Conservation (phyloP, 2,329 filamentous ascomycete genomes). For the Plenodomus lindquistii region DNA sequence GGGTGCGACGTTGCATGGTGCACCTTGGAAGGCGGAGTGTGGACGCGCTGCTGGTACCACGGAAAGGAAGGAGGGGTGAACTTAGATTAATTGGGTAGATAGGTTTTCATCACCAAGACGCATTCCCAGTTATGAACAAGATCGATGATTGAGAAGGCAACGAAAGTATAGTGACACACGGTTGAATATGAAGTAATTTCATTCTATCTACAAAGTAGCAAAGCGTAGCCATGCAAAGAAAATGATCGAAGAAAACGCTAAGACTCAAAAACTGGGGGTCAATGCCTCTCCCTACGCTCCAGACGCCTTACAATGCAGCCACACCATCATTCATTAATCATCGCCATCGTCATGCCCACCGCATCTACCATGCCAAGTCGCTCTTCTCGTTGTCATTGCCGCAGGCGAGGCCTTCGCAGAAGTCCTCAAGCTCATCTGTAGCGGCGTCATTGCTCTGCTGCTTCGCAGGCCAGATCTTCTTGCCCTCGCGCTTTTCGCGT, state of each 20-base stretch:
- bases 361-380: slow-evolving; percentile 27
- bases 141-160: no score
- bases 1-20: neutral
- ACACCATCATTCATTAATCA: slow-evolving; percentile 11
- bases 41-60: no score
- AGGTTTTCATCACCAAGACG: no score
- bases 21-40: neutral
- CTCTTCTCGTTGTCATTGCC: slow-evolving; percentile 33
- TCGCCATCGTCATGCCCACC: neutral
- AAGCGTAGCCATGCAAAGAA: neutral
- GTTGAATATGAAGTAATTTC: no score
- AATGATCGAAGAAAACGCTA: no score
- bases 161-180: no score
- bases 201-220: neutral
- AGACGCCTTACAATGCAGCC: slow-evolving; percentile 16
- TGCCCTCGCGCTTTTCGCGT: slow-evolving; percentile 50
- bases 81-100: no score
- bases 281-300: slow-evolving; percentile 1
- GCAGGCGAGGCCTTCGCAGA: slow-evolving; percentile 33
- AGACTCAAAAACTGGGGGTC: neutral
- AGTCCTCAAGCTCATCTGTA: slow-evolving; percentile 30
- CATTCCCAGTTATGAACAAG: no score
- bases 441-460: slow-evolving; percentile 30
- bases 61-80: no score
- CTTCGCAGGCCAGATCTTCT: slow-evolving; percentile 59